phyloP scores from a whole-genome alignment of 768 basidiomycete species.

The Boletus pseudopeckii region DNA sequence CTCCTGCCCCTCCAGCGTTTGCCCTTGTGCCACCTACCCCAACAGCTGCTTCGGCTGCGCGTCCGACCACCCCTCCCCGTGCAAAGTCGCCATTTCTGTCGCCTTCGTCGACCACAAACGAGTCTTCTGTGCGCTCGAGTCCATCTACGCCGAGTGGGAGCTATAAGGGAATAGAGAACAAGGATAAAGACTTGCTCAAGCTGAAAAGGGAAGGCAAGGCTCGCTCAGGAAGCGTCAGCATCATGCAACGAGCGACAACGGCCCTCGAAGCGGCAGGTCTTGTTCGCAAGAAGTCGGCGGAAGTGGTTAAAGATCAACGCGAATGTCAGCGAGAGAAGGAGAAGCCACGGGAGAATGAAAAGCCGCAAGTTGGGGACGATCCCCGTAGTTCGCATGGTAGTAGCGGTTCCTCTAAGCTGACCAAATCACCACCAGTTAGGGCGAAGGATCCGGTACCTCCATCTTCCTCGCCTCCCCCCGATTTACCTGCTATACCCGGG shows the following conservation, averaged over 20 bases:
- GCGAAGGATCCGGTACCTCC: conserved; percentile 41
- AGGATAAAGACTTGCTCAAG: conserved; percentile 48
- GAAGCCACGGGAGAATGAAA: conserved; percentile 43
- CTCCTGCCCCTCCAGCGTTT: conserved; percentile 52
- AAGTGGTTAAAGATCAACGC: conserved; percentile 64
- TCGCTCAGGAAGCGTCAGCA: conserved; percentile 87
- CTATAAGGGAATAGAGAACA: conserved; percentile 45
- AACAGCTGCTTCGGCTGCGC: conserved; percentile 40
- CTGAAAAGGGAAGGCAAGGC: conserved; percentile 55
- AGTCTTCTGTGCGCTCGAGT: conserved; percentile 52
- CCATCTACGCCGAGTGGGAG: conserved; percentile 69
- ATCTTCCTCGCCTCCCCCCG: conserved; percentile 52
- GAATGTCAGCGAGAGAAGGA: conserved; percentile 44
- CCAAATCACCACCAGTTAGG: conserved; percentile 67
- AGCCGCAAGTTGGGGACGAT: conserved; percentile 47
- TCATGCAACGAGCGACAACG: conserved; percentile 94
- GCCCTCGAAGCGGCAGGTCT: conserved; percentile 83
- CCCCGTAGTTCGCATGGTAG: conserved; percentile 65
- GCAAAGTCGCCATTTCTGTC: conserved; percentile 53
- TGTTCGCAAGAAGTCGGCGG: conserved; percentile 77
- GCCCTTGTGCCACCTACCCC: conserved; percentile 79
- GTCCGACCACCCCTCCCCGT: conserved; percentile 51
- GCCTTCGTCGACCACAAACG: conserved; percentile 51
- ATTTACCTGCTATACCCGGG: conserved; percentile 38
- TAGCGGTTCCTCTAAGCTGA: conserved; percentile 52